Percentiles rank a stretch among this genome's conserved stretches.
phyloP scores from a whole-genome alignment of 2,329 filamentous ascomycete species.

The Trichoderma citrinoviride region DNA sequence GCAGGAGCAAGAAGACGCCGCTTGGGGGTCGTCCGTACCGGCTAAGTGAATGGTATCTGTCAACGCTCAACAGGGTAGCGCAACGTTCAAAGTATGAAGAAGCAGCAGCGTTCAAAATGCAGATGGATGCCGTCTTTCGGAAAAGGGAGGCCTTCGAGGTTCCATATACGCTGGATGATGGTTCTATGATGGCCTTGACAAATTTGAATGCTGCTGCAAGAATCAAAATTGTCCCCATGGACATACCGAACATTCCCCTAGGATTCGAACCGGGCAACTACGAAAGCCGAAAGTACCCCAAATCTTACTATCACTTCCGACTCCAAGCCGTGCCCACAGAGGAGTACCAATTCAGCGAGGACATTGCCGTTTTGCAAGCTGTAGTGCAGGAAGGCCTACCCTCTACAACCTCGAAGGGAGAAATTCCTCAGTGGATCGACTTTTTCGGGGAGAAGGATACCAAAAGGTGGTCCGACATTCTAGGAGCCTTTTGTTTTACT shows the following conservation, averaged over 20 bases:
- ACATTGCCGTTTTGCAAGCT: slow-evolving; percentile 43
- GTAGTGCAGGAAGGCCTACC: slow-evolving; percentile 43
- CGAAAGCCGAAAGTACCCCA: slow-evolving; percentile 65
- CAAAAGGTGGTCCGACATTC: slow-evolving; percentile 62
- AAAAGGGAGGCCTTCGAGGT: slow-evolving; percentile 43
- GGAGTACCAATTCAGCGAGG: slow-evolving; percentile 56
- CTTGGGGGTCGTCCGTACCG: slow-evolving; percentile 61
- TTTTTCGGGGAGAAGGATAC: slow-evolving; percentile 60
- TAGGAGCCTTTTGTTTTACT: slow-evolving; percentile 61
- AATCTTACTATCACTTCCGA: slow-evolving; percentile 62
- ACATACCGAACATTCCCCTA: slow-evolving; percentile 62
- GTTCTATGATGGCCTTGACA: slow-evolving; percentile 63
- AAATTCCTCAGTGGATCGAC: slow-evolving; percentile 70
- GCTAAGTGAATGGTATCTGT: slow-evolving; percentile 58
- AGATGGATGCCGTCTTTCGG: slow-evolving; percentile 56
- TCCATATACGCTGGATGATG: slow-evolving; percentile 59
- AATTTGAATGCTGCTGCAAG: slow-evolving; percentile 62
- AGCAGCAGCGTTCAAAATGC: slow-evolving; percentile 58
- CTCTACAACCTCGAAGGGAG: slow-evolving; percentile 40
- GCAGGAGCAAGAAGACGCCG: slow-evolving; percentile 57
- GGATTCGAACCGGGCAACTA: slow-evolving; percentile 71
- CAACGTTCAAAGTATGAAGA: slow-evolving; percentile 54
- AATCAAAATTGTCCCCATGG: slow-evolving; percentile 51
- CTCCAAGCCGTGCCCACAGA: slow-evolving; percentile 63
- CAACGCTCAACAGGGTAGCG: slow-evolving; percentile 55